Conservation (phyloP, 441 rosid genomes). For the Euphorbia celastroides region DNA sequence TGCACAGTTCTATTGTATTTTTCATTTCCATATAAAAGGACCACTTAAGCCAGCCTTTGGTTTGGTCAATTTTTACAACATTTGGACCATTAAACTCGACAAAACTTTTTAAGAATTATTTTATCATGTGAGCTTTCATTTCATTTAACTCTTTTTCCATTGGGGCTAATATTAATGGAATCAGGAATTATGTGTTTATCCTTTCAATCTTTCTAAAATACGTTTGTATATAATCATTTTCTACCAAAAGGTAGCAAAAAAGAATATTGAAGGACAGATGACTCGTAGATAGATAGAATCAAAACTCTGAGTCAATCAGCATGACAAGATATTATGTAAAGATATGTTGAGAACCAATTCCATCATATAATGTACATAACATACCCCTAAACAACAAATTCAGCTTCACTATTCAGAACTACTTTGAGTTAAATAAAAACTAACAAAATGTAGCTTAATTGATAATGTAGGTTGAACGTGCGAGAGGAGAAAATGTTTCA, state of each 20-base stretch:
- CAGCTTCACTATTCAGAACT: too few relatives aligned
- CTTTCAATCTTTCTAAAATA: background rate
- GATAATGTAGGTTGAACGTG: too few relatives aligned
- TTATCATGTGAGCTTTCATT: background rate
- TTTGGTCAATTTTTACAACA: background rate
- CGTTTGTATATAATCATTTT: background rate
- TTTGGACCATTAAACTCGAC: background rate
- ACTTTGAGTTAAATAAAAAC: too few relatives aligned
- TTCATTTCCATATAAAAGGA: background rate
- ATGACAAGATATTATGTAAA: background rate
- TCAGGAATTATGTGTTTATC: background rate
- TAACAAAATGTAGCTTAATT: too few relatives aligned
- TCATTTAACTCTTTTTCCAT: background rate
- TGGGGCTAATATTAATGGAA: background rate
- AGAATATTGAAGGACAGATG: too few relatives aligned
- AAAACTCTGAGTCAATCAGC: background rate
- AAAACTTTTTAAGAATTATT: background rate
- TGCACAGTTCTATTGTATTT: background rate
- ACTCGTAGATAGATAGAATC: background rate
- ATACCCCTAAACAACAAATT: slow-evolving; percentile 20
- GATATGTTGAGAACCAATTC: background rate
- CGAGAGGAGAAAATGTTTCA: too few relatives aligned
- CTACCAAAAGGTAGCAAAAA: background rate
- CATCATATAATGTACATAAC: background rate
- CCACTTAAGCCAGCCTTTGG: background rate